Evolutionary conservation across 1,139 yeast genomes (phyloP).

Genomic region (Casaregolazyma suthepensis): DNA sequence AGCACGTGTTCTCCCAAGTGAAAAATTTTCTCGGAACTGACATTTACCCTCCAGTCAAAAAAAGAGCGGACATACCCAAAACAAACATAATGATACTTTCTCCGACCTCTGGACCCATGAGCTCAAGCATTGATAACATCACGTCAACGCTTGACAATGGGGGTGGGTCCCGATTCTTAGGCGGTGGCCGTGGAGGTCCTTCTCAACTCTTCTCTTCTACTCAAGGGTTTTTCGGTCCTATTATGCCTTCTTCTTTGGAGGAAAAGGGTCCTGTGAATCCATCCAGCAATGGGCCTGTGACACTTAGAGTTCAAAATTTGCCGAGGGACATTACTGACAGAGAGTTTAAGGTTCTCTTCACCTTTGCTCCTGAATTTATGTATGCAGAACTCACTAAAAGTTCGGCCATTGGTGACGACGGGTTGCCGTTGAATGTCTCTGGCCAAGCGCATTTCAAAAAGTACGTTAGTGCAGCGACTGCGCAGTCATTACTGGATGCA

Average conservation of each 20-base stretch:
- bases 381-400: conserved; percentile 49
- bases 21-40: conserved; percentile 3
- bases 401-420: conserved; percentile 29
- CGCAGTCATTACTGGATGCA: conserved; percentile 57
- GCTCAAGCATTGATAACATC: conserved; percentile 10
- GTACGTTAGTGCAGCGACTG: conserved; percentile 59
- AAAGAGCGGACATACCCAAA: conserved; percentile 8
- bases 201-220: conserved; percentile 8
- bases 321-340: conserved; percentile 70
- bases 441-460: conserved; percentile 60
- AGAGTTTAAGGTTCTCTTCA: conserved; percentile 72
- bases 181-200: conserved; percentile 3
- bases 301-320: conserved; percentile 36
- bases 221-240: conserved; percentile 8
- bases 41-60: conserved; percentile 5
- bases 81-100: conserved; percentile 8
- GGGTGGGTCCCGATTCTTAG: conserved; percentile 6
- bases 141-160: conserved; percentile 10
- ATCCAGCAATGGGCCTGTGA: conserved; percentile 3
- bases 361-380: conserved; percentile 71
- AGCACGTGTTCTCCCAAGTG: not conserved
- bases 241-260: conserved; percentile 5
- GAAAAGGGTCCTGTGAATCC: conserved; percentile 5
- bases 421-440: conserved; percentile 35
- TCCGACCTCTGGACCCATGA: conserved; percentile 10